Evolutionary conservation across 2,329 filamentous ascomycete genomes (phyloP).

Genomic region (Apiospora marii): DNA sequence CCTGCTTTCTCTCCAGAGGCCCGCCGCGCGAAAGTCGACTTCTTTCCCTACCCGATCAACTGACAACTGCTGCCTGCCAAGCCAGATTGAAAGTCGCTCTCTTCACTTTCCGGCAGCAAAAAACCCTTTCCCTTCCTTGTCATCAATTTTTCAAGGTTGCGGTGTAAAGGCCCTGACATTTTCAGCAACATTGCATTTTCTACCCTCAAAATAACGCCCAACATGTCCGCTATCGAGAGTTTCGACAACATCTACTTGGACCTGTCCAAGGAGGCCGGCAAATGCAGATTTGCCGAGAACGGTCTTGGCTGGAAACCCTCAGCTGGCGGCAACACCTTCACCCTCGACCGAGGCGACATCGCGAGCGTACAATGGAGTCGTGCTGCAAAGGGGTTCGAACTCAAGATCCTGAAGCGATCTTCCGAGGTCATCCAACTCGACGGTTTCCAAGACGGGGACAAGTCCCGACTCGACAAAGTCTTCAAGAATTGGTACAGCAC

Average conservation of each 20-base stretch:
- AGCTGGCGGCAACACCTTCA: constrained; percentile 89
- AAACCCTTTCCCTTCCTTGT: background rate
- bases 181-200: background rate
- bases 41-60: background rate
- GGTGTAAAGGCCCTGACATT: background rate
- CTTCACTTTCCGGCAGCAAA: background rate
- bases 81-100: background rate
- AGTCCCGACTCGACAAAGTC: constrained; percentile 86
- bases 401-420: constrained; percentile 87
- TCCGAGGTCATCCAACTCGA: constrained; percentile 92
- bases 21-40: background rate
- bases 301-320: constrained; percentile 95
- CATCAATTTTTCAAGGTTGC: background rate
- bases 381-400: constrained; percentile 89
- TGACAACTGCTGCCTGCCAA: background rate
- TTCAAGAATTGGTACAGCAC: constrained; percentile 99
- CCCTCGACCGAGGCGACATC: constrained; percentile 87
- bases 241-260: constrained; percentile 98
- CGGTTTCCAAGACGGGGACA: constrained; percentile 93
- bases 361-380: constrained; percentile 92
- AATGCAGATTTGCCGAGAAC: constrained; percentile 93
- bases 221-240: constrained; percentile 69
- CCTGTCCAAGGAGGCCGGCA: constrained; percentile 89
- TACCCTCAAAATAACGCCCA: background rate
- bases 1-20: background rate